These are phyloP conservation scores for Saccharomycopsis hybrid DNA, from an alignment of 1,139 yeast species.

Conservation along the genomic window DNA sequence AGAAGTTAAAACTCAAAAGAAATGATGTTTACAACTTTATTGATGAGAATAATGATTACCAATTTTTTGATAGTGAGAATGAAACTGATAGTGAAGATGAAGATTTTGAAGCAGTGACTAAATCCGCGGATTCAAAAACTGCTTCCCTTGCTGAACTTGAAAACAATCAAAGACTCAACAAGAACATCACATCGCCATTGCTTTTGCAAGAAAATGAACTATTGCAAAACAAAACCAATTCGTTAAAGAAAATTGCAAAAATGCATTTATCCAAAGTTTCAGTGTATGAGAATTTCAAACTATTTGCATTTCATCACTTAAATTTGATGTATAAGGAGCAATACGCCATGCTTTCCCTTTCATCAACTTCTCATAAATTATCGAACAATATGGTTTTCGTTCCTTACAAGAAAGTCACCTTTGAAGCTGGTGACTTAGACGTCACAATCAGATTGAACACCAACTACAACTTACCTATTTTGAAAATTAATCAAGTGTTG, in stretches of 20 bases:
- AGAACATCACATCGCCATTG: conserved; percentile 15
- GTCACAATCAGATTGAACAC: conserved; percentile 19
- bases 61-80: conserved; percentile 15
- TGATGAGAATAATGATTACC: conserved; percentile 16
- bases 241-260: conserved; percentile 16
- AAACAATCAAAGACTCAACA: neutral
- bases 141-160: neutral
- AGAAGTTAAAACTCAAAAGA: conserved; percentile 11
- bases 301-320: conserved; percentile 14
- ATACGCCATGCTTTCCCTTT: conserved; percentile 14
- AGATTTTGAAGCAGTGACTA: neutral
- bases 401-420: conserved; percentile 18
- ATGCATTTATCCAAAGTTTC: conserved; percentile 10
- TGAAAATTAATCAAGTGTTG: conserved; percentile 16
- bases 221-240: conserved; percentile 15
- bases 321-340: conserved; percentile 19
- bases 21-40: conserved; percentile 17
- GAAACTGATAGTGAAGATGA: conserved; percentile 8
- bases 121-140: neutral
- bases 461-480: conserved; percentile 18
- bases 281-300: conserved; percentile 14
- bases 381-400: conserved; percentile 19
- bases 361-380: conserved; percentile 13
- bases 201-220: conserved; percentile 13
- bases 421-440: conserved; percentile 6